phyloP scores from a whole-genome alignment of 1,139 yeast genomes.

The Saccharomyces hybrid region DNA sequence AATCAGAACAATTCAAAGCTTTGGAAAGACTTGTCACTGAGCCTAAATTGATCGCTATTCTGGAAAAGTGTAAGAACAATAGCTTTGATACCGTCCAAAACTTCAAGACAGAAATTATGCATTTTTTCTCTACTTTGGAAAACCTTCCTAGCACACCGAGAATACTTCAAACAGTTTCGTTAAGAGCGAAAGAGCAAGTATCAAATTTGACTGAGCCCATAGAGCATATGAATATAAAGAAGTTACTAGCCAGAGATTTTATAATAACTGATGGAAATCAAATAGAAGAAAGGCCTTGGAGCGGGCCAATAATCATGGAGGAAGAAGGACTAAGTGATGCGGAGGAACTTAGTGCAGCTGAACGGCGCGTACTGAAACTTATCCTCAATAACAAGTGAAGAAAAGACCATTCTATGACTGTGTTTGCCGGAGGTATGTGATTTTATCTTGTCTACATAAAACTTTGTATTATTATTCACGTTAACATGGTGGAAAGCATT shows the following conservation, averaged over 20 bases:
- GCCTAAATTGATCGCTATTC: constrained; percentile 17
- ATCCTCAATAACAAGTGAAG: background rate
- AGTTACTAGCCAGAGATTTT: constrained; percentile 19
- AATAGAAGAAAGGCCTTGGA: constrained; percentile 24
- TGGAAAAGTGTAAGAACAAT: constrained; percentile 20
- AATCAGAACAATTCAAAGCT: constrained; percentile 25
- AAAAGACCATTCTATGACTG: background rate
- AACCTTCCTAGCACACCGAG: constrained; percentile 8
- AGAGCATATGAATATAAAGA: constrained; percentile 11
- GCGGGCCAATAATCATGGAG: constrained; percentile 25
- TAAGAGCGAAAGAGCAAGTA: background rate
- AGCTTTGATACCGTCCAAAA: constrained; percentile 24
- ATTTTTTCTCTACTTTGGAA: constrained; percentile 6
- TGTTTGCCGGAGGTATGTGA: background rate
- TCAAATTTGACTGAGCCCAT: constrained; percentile 15
- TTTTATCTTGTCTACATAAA: background rate
- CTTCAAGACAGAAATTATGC: constrained; percentile 28
- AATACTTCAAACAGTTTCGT: constrained; percentile 3
- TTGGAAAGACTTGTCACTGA: constrained; percentile 16
- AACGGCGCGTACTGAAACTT: constrained; percentile 2
- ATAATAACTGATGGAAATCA: constrained; percentile 8
- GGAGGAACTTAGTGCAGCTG: constrained; percentile 23
- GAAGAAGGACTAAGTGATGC: constrained; percentile 32
- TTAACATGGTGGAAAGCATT: too few species aligned
- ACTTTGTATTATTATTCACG: background rate